These are phyloP conservation scores for Phytophthora melonis DNA, from an alignment of 352 stramenopile species.

Conservation along the genomic window DNA sequence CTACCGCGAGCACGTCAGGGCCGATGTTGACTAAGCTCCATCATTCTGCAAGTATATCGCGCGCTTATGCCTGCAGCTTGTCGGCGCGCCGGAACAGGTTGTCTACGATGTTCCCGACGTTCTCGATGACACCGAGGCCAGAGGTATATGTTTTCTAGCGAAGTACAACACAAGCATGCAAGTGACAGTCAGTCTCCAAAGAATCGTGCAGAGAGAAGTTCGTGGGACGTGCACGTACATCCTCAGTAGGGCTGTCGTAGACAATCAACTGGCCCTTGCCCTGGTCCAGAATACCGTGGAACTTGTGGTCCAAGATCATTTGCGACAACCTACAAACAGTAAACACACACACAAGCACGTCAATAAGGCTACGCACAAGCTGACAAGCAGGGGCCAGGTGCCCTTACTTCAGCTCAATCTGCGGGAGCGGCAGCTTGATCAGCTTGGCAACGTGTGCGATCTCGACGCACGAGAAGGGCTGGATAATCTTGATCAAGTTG, in stretches of 20 bases:
- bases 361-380: not conserved
- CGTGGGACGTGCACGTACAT: conserved; percentile 67
- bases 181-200: conserved; percentile 4
- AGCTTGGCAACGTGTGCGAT: conserved; percentile 97
- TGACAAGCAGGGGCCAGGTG: not conserved
- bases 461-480: conserved; percentile 98
- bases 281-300: conserved; percentile 99
- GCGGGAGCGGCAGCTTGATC: conserved; percentile 95
- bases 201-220: not conserved
- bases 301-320: conserved; percentile 99
- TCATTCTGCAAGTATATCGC: conserved; percentile 27
- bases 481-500: conserved; percentile 99
- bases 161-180: conserved; percentile 14
- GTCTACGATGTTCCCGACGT: conserved; percentile 97
- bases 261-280: conserved; percentile 99
- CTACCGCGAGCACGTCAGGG: conserved; percentile 1
- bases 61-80: conserved; percentile 79
- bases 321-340: conserved; percentile 94
- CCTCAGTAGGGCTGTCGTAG: conserved; percentile 94
- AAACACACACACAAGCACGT: not conserved
- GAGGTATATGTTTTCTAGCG: conserved; percentile 92
- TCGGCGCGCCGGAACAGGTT: conserved; percentile 93
- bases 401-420: conserved; percentile 88
- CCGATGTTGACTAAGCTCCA: conserved; percentile 2
- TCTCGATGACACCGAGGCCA: conserved; percentile 96